Evolutionary conservation across 495 filamentous ascomycete species (phyloP), one percentile per base, ranked within the genome.

Genomic region (Cenococcum geophilum): DNA sequence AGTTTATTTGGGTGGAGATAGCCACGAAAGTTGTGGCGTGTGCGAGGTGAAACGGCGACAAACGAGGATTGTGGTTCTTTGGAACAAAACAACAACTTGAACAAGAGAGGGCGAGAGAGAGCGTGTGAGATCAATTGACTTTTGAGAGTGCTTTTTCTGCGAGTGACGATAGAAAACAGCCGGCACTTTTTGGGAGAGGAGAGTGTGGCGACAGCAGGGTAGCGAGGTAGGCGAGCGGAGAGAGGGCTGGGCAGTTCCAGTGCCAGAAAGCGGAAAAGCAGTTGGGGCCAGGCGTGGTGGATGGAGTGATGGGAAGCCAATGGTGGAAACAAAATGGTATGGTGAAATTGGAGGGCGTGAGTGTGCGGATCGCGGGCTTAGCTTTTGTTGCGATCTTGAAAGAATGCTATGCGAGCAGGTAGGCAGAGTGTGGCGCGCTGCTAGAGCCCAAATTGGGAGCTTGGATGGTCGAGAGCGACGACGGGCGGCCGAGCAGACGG

Each of bases 231-330:
- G 40, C 4, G 40, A 18, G 40, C 14, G 40, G 40, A 45, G 40
- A 18, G 40, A 14, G 40, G 40, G 40, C 12, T 14, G 11, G 40
- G 3, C 40, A 18, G 12, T 45, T 4, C 40, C 40, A 45, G 40
- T 18, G 49, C 49, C 20, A 16, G 21, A 10, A 16, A 52, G 21
- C 49, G 25, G 49, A 52, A 20, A 32, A 25, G 20, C 21, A 32
- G 49, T 32, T 32, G 23, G 21, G 49, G 49, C 4, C 18, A 52
- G 49, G 18, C 49, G 25, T 23, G 18, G 22, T 18, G 49, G 23
- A 16, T 32, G 49, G 25, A 23, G 21, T 52, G 49, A 32, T 32
- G 49, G 49, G 49, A 52, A 52, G 49, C 25, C 49, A 20, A 52
- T 52, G 49, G 49, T 16, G 20, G 22, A 32, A 23, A 16, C 9